These are phyloP conservation scores for Lophium mytilinum DNA, from an alignment of 495 filamentous ascomycete genomes.

Conservation along the genomic window DNA sequence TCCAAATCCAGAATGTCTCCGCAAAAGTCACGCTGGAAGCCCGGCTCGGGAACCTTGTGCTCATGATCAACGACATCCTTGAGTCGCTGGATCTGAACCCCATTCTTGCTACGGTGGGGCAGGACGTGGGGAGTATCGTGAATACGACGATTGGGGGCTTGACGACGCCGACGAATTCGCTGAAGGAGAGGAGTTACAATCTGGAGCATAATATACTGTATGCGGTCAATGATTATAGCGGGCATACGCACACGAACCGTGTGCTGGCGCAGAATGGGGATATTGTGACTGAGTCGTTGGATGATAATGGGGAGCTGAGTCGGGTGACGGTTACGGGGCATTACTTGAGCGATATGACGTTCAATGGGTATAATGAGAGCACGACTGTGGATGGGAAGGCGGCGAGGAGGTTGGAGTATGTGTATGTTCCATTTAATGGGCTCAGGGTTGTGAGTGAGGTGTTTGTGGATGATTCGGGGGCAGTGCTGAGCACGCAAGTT, in stretches of 20 bases:
- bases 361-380: conserved; percentile 45
- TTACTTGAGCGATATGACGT: conserved; percentile 44
- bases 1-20: conserved; percentile 47
- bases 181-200: conserved; percentile 16
- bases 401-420: conserved; percentile 41
- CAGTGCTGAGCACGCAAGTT: conserved; percentile 42
- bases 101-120: conserved; percentile 45
- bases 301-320: conserved; percentile 43
- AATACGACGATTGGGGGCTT: conserved; percentile 29
- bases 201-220: conserved; percentile 46
- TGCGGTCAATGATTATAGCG: conserved; percentile 47
- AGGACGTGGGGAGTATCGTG: conserved; percentile 40
- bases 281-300: conserved; percentile 44
- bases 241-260: conserved; percentile 48
- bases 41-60: conserved; percentile 46
- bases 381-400: conserved; percentile 38
- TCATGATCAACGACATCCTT: conserved; percentile 46
- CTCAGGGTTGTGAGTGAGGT: conserved; percentile 40
- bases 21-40: conserved; percentile 52
- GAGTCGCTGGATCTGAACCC: conserved; percentile 51
- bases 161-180: conserved; percentile 1
- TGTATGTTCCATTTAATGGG: conserved; percentile 46
- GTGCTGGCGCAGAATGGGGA: conserved; percentile 47
- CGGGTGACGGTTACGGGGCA: conserved; percentile 38
- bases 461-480: conserved; percentile 40